These are phyloP conservation scores for Chaetomiaceae sp. DNA, from an alignment of 2,329 filamentous ascomycete species.

Conservation along the genomic window DNA sequence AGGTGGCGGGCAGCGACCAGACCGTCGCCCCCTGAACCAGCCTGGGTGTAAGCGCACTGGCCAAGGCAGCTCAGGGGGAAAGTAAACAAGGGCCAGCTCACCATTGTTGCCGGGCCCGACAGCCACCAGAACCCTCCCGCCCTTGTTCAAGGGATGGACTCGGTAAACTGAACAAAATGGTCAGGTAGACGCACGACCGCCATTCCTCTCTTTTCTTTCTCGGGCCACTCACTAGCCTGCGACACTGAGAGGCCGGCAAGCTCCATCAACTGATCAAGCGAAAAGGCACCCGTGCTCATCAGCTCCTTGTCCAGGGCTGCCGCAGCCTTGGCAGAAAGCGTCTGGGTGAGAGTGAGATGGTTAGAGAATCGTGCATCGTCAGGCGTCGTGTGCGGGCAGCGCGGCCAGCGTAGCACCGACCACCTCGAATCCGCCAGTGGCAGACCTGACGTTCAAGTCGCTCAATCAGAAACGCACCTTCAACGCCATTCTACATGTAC, in stretches of 20 bases:
- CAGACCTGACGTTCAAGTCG: no score
- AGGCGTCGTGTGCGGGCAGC: neutral
- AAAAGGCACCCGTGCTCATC: slow-evolving; percentile 84
- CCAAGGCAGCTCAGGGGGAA: slow-evolving; percentile 12
- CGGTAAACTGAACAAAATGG: slow-evolving; percentile 59
- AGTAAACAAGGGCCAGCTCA: slow-evolving; percentile 26
- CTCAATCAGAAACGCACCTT: slow-evolving; percentile 16
- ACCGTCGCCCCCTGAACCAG: slow-evolving; percentile 76
- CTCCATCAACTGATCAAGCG: slow-evolving; percentile 95
- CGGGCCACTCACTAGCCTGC: slow-evolving; percentile 61
- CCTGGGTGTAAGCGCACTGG: slow-evolving; percentile 19
- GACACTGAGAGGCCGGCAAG: slow-evolving; percentile 88
- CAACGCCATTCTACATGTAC: slow-evolving; percentile 18
- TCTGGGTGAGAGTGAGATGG: slow-evolving; percentile 44
- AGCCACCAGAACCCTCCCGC: slow-evolving; percentile 73
- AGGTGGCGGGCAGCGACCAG: slow-evolving; percentile 91
- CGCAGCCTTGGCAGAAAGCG: slow-evolving; percentile 79
- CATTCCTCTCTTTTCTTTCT: neutral
- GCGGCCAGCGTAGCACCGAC: no score
- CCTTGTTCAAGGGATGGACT: slow-evolving; percentile 68
- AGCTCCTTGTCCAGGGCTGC: slow-evolving; percentile 87
- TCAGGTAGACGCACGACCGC: slow-evolving; percentile 2
- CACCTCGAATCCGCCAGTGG: no score
- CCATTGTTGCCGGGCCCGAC: slow-evolving; percentile 79
- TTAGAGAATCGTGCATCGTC: neutral